Evolutionary conservation across 768 basidiomycete species (phyloP).

Genomic region (Leccinum sublutescens): DNA sequence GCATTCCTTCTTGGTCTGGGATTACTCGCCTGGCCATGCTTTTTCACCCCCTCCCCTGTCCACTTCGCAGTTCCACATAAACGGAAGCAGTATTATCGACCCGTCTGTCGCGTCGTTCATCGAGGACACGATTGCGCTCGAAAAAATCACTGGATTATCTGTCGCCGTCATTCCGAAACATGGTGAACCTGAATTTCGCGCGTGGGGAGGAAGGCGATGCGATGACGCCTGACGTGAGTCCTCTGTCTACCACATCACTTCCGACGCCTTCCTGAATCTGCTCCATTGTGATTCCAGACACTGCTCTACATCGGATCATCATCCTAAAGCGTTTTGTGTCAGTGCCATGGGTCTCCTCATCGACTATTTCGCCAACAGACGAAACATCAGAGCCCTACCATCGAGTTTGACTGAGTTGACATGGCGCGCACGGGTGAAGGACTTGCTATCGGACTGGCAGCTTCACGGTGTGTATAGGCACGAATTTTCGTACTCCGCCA

Average conservation of each 20-base stretch:
- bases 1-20: not conserved
- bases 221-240: constrained; percentile 33
- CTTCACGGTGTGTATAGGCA: constrained; percentile 33
- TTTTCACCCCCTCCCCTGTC: not conserved
- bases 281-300: constrained; percentile 22
- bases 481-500: constrained; percentile 31
- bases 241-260: not conserved
- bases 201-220: constrained; percentile 38
- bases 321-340: constrained; percentile 40
- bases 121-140: constrained; percentile 14
- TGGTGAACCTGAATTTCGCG: constrained; percentile 28
- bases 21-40: not conserved
- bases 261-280: not conserved
- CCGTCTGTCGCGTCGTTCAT: constrained; percentile 19
- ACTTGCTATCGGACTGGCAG: constrained; percentile 41
- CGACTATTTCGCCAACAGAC: constrained; percentile 37
- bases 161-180: constrained; percentile 27
- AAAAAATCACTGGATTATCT: constrained; percentile 32
- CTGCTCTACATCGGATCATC: constrained; percentile 37
- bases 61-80: not conserved
- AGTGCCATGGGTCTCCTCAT: constrained; percentile 41
- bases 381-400: constrained; percentile 37
- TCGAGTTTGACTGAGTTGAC: constrained; percentile 27
- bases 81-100: constrained; percentile 9
- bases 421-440: constrained; percentile 33